A percentile compares a stretch with the other conserved stretches of the same genome.
Conservation (phyloP, 257 asterid species). For the Fraxinus pennsylvanica region DNA sequence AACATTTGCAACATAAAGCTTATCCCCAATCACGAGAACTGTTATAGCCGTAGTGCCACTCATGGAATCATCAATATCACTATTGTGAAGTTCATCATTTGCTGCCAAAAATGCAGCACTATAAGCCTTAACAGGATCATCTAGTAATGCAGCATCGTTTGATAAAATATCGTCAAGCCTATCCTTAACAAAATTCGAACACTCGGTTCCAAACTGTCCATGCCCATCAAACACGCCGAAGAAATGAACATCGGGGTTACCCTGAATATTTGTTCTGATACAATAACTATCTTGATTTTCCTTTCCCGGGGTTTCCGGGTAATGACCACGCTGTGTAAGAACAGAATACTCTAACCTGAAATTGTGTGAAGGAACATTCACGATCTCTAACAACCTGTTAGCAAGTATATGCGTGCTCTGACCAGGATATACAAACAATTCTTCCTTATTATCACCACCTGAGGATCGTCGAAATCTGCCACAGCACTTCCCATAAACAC, state of each 20-base stretch:
- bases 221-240: conserved; percentile 97
- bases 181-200: conserved; percentile 72
- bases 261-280: conserved; percentile 61
- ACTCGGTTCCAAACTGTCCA: conserved; percentile 72
- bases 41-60: conserved; percentile 96
- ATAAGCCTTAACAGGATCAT: conserved; percentile 80
- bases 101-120: conserved; percentile 61
- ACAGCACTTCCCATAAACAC: conserved; percentile 85
- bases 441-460: conserved; percentile 52
- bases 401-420: conserved; percentile 46
- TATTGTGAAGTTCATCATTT: conserved; percentile 73
- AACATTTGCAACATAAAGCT: conserved; percentile 83
- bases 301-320: conserved; percentile 83
- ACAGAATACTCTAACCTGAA: conserved; percentile 64
- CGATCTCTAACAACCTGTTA: conserved; percentile 52
- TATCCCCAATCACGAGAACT: conserved; percentile 68
- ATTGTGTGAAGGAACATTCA: conserved; percentile 79
- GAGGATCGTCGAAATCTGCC: conserved; percentile 48
- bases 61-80: conserved; percentile 81
- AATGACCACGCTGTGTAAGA: conserved; percentile 73
- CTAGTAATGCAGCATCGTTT: conserved; percentile 57
- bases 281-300: conserved; percentile 86
- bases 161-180: conserved; percentile 66
- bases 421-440: conserved; percentile 38
- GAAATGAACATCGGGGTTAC: conserved; percentile 86